Evolutionary conservation across 257 asterid genomes (phyloP), one percentile per base, ranked within the genome.

Genomic region (Forsythia viridissima): DNA sequence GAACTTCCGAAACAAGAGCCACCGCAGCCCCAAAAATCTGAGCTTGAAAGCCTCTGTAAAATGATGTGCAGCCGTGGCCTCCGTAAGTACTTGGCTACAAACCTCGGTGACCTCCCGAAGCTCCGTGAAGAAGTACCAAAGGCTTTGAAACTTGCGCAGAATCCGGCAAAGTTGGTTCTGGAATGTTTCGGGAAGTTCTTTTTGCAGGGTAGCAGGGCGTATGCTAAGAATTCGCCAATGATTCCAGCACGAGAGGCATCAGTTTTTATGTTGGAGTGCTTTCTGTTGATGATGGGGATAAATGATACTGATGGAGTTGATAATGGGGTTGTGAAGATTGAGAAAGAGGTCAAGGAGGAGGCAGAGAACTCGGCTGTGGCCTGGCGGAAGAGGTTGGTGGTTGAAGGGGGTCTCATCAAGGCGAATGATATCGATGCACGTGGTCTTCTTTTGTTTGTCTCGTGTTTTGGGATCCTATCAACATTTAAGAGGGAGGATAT

Each of bases 331-430:
- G 73, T 77, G 69, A 77, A n/a, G 72, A 81, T 86, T 81, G 91
- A 86, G 37, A 76, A 81, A 84, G 81, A 71, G 13, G 82, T 90
- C 65, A 88, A 80, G 81, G 87, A 81, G 77, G 97, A 91, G 82
- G 90, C 98, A 0, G 88, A 82, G 68, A 67, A 59, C 7, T 90
- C 92, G 0, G 96, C 97, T 13, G 39, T 88, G 74, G 83, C 87
- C 34, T 94, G 99, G 97, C 87, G 87, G 84, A 94, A 87, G 86
- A 88, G 98, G 75, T 68, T 94, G 88, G 24, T 90, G 59, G 40
- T 34, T 55, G 98, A 92, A 89, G 94, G 97, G 73, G 97, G 98
- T 46, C 38, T 93, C 74, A 76, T 79, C 20, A 84, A 74, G 78
- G 91, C 97, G 67, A 55, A 76, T 72, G 77, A 85, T 86, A 86